A percentile compares a stretch with the other conserved stretches of the same genome.
These are phyloP conservation scores for Emergomyces orientalis DNA, from an alignment of 2,329 filamentous ascomycete genomes.

Conservation along the genomic window DNA sequence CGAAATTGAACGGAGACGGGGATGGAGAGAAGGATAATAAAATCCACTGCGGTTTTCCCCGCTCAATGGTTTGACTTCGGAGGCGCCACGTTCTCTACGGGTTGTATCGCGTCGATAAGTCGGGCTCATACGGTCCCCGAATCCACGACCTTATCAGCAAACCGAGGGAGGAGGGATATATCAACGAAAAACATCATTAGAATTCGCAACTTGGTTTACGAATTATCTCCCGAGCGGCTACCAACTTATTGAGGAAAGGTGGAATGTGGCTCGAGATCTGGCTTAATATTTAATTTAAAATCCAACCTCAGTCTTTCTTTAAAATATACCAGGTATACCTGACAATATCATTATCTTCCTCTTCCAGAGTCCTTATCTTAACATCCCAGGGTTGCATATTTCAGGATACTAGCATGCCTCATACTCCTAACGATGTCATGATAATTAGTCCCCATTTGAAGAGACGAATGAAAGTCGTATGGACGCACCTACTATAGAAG, in stretches of 20 bases:
- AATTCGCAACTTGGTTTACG: neutral
- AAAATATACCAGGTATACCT: neutral
- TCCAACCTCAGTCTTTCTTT: constrained; percentile 2
- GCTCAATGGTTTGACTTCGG: neutral
- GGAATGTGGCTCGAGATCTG: neutral
- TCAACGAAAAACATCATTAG: neutral
- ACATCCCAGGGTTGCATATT: neutral
- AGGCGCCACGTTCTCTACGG: neutral
- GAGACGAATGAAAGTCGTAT: neutral
- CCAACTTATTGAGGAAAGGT: neutral
- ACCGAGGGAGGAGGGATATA: neutral
- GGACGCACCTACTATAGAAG: neutral
- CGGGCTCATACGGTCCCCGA: neutral
- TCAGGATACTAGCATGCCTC: neutral
- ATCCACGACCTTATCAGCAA: neutral
- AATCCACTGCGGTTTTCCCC: neutral
- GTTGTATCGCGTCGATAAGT: neutral
- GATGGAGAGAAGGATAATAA: neutral
- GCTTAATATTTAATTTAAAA: neutral
- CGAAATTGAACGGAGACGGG: neutral
- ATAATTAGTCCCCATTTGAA: neutral
- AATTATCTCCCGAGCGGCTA: neutral
- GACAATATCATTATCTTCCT: neutral
- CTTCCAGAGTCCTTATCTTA: neutral
- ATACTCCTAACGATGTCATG: neutral